Evolutionary conservation across 306 rosid species (phyloP), one percentile per base, ranked within the genome.

Genomic region (Mucuna pruriens): DNA sequence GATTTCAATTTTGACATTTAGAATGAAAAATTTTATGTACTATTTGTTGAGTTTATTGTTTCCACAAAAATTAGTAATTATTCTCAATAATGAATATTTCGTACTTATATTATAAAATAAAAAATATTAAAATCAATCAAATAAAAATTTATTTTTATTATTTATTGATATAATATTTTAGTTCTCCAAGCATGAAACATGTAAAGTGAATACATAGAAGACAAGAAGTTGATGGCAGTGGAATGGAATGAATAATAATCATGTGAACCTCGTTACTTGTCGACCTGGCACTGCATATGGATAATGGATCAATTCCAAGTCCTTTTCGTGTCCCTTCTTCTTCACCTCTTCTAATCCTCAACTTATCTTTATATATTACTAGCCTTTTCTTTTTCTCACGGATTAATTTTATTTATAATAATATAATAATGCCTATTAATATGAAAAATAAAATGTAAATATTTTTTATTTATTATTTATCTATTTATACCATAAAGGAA

Each of bases 251-350:
- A n/a, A n/a, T n/a, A n/a, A n/a, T n/a, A n/a, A 62, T 76, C 57
- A 55, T 71, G 80, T 62, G 85, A 65, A 12, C 26, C 67, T n/a
- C 1, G 34, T 76, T 70, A 17, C 22, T 2, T 80, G 85, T 23
- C 6, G 6, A 80, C 45, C 26, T 80, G 87, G 33, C 79, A 69
- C 10, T 40, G 71, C 69, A 7, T 26, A 16, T 73, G 77, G 86
- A 72, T 4, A 17, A 33, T 65, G 80, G 80, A 76, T 70, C 20
- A 70, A 29, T 72, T 51, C 40, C 49, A 80, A 62, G 72, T 76
- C 76, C 65, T 42, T 80, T 69, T 79, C 84, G 67, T 55, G 57
- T 26, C 58, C 29, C 17, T 8, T 60, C 17, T 8, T 60, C 2
- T 25, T 15, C 13, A 16, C 5, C 6, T 34, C 6, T 31, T 61